Percentiles rank a stretch among this genome's conserved stretches.
phyloP scores from a whole-genome alignment of 768 basidiomycete genomes.

The Ramaria rubella region DNA sequence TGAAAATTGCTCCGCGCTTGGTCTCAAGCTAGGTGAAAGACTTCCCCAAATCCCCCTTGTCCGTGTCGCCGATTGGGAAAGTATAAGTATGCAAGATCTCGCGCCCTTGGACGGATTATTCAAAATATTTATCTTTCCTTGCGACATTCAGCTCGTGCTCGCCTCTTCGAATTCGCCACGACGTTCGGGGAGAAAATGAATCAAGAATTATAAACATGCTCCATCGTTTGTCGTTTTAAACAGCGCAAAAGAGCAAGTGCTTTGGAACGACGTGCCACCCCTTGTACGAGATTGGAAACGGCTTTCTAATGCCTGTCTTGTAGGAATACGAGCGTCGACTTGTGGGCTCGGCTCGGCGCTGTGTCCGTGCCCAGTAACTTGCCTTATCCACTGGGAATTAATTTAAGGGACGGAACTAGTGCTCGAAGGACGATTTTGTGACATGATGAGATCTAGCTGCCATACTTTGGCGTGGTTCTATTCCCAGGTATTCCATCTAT shows the following conservation, averaged over 20 bases:
- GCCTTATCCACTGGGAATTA: too few relatives aligned
- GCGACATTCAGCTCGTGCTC: conserved; percentile 9
- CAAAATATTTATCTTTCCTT: conserved; percentile 15
- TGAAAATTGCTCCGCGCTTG: background rate
- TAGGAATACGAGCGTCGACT: too few relatives aligned
- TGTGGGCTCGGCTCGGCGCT: too few relatives aligned
- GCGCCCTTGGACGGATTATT: conserved; percentile 14
- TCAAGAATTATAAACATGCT: background rate
- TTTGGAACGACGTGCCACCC: background rate
- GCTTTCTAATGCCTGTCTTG: too few relatives aligned
- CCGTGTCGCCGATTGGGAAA: conserved; percentile 15
- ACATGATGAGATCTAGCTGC: too few relatives aligned
- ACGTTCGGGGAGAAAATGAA: background rate
- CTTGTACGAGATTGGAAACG: background rate
- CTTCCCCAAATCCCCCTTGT: conserved; percentile 7
- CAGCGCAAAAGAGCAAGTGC: background rate
- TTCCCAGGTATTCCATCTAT: too few relatives aligned
- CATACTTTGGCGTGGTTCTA: too few relatives aligned
- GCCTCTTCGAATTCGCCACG: background rate
- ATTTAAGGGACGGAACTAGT: too few relatives aligned
- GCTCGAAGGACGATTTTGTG: too few relatives aligned
- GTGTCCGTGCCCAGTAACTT: too few relatives aligned
- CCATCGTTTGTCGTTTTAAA: background rate
- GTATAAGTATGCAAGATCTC: conserved; percentile 14
- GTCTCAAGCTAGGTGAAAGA: conserved; percentile 7